phyloP scores from a whole-genome alignment of 2,329 filamentous ascomycete species.

The Sphaceloma murrayae region DNA sequence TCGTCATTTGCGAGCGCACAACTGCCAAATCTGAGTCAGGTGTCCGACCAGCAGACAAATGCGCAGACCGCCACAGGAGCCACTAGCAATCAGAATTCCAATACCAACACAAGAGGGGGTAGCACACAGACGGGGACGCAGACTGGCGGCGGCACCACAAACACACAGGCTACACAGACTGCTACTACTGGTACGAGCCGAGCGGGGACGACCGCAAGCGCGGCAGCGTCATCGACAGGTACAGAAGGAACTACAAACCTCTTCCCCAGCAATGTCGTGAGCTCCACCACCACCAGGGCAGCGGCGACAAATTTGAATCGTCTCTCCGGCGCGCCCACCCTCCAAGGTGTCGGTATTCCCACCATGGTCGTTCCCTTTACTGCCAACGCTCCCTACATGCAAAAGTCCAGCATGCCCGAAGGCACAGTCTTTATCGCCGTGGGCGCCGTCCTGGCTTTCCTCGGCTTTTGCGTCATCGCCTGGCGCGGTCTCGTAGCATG shows the following conservation, averaged over 20 bases:
- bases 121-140: conserved; percentile 12
- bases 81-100: conserved; percentile 1
- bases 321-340: conserved; percentile 41
- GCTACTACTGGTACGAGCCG: background rate
- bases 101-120: conserved; percentile 2
- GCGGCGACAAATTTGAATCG: conserved; percentile 17
- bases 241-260: conserved; percentile 23
- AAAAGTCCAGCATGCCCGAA: conserved; percentile 72
- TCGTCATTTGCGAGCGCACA: conserved; percentile 10
- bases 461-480: conserved; percentile 69
- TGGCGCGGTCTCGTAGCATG: conserved; percentile 86
- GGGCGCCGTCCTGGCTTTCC: conserved; percentile 74
- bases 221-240: conserved; percentile 23
- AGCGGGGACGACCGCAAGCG: conserved; percentile 16
- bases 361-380: conserved; percentile 72
- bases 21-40: conserved; percentile 9
- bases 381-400: conserved; percentile 80
- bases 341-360: conserved; percentile 52
- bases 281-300: conserved; percentile 22
- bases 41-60: conserved; percentile 9
- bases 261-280: conserved; percentile 20
- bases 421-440: conserved; percentile 96
- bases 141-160: conserved; percentile 10
- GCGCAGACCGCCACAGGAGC: conserved; percentile 15
- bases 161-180: conserved; percentile 14